Evolutionary conservation across 352 stramenopile species (phyloP), one percentile per base, ranked within the genome.

Genomic region (Phytophthora vignae): DNA sequence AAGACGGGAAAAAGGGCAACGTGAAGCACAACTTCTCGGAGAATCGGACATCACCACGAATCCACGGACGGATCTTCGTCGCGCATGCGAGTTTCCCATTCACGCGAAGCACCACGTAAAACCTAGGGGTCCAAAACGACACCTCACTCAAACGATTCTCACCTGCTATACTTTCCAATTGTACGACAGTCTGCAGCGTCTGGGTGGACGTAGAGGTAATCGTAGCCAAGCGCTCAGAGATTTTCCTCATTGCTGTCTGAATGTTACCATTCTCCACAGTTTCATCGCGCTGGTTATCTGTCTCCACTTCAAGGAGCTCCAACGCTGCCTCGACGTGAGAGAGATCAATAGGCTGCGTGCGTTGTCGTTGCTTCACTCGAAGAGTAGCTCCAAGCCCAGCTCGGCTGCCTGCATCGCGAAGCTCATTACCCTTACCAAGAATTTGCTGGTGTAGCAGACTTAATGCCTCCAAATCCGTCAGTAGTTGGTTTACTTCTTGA

Each of bases 361-460:
- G 77, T 15, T 77, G 67, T 50, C 42, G 21, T 58, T n/a, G 50
- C 19, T 70, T 73, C 17, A 79, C 46, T 31, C 42, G 36, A 56
- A 70, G 53, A 50, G 25, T 29, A 42, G 55, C 25, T 1, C 17
- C 19, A 17, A 54, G 70, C 10, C 54, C 63, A 33, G 59, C 53
- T 10, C 54, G 67, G 42, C 19, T 68, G 2, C 27, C 69, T 10
- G 67, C 72, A 58, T 83, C 74, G n/a, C 80, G 76, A 21, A 94
- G 63, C 49, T 94, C 83, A 29, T 78, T 73, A 60, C 67, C 79
- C 54, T 88, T 92, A 25, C 19, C 21, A 11, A 88, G 11, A 21
- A 93, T 68, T 46, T 92, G 77, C n/a, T 85, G 64, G 48, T 93
- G 83, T 48, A 90, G 74, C 55, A 83, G 76, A 59, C 86, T 78